Conservation (phyloP, 2,329 filamentous ascomycete genomes). For the Arthrobotrys conoides region DNA sequence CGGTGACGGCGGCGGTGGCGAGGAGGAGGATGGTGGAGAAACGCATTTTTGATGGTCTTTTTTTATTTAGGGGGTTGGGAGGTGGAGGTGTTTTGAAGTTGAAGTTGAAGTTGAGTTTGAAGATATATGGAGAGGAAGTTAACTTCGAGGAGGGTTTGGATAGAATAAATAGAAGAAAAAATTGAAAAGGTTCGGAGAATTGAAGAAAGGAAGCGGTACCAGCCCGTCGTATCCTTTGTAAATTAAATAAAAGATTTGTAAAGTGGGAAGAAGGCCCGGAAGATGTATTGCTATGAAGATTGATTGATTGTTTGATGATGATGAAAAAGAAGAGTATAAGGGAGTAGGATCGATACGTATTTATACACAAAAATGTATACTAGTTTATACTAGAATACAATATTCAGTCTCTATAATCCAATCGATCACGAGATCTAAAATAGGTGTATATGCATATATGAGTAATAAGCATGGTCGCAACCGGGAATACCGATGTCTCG, state of each 20-base stretch:
- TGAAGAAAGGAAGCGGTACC: constrained; percentile 12
- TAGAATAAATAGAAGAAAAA: too few species aligned
- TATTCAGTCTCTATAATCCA: neutral
- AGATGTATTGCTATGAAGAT: neutral
- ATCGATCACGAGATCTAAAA: neutral
- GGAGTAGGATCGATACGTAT: neutral
- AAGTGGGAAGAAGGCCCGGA: neutral
- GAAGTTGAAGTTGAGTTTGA: neutral
- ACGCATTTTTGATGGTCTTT: neutral
- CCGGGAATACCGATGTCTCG: neutral
- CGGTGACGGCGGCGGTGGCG: neutral
- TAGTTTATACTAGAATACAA: too few species aligned
- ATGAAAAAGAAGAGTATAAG: neutral
- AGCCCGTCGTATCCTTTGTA: neutral
- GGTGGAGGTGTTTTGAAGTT: neutral
- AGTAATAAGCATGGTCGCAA: neutral
- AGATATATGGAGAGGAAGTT: too few species aligned
- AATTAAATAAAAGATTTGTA: neutral
- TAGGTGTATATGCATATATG: too few species aligned
- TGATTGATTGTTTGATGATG: constrained; percentile 10
- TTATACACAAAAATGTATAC: neutral
- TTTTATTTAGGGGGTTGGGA: neutral
- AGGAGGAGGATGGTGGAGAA: constrained; percentile 11
- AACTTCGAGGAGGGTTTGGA: too few species aligned
- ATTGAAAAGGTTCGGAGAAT: neutral